Evolutionary conservation across 495 filamentous ascomycete genomes (phyloP), one percentile per base, ranked within the genome.

Genomic region (Aspergillus sparsus): DNA sequence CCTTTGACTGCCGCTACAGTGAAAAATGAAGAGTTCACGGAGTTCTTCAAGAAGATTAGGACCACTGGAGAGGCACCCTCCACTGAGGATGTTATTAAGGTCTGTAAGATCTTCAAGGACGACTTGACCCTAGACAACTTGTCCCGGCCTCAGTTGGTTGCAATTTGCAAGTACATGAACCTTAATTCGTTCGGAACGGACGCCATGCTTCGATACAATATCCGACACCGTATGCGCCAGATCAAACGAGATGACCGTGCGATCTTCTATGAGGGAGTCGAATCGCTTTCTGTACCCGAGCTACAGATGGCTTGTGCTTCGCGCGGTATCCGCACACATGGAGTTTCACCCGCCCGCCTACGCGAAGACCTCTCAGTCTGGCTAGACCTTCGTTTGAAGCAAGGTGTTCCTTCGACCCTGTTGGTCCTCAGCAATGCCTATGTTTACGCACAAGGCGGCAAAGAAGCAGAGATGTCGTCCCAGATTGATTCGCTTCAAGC

Each of bases 101-200:
- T 99, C 56, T 98, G 95, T 87, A 96, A 99, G 82, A 88, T 96
- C 68, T 99, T 99, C 82, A 96, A 94, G 75, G 94, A 99, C 74
- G 94, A 99, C 71, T 68, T 99, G 60, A 99, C 94, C 0, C 83
- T 99, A 13, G 94, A 99, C 85, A 98, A 98, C 73, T 76, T 99
- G 66, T 97, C 93, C 3, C 85, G 94, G 51, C 93, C 94, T 15
- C 94, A 99, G 71, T 80, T 99, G 37, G 94, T 99, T 27, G 96
- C 86, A 39, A 99, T 99, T 83, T 96, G 93, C 79, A 89, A 91
- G 15, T 99, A 99, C 76, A 91, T 99, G 87, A 98, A 97, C 74
- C 81, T 99, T 44, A 95, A 92, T 77, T 91, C 90, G 6, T 96
- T 99, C 69, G 94, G 94, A 60, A 96, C 95, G 16, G 94, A 99